Conservation (phyloP, 345 rosid species). For the Microcos paniculata region DNA sequence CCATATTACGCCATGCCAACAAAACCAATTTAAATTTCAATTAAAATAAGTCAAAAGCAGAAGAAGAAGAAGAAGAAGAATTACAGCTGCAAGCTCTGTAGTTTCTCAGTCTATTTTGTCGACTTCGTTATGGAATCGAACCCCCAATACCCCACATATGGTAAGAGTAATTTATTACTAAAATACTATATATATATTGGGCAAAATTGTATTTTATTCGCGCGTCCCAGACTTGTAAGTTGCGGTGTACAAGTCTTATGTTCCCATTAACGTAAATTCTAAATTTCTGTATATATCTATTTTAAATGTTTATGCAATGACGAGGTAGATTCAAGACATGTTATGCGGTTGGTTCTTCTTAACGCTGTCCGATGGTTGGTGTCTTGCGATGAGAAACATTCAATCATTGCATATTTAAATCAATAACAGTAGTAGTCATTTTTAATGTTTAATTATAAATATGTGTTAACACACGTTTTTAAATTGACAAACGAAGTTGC, state of each 20-base stretch:
- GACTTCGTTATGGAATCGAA: background rate
- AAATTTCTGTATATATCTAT: too few species aligned
- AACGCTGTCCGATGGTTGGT: background rate
- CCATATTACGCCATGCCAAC: too few species aligned
- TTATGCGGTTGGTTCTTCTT: too few species aligned
- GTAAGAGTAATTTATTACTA: too few species aligned
- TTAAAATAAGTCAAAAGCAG: background rate
- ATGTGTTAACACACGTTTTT: background rate
- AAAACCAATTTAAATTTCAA: too few species aligned
- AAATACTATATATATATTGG: too few species aligned
- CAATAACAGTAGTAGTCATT: background rate
- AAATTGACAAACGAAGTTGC: slow-evolving; percentile 9
- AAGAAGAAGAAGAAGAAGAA: background rate
- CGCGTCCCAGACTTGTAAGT: too few species aligned
- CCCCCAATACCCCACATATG: too few species aligned
- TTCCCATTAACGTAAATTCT: too few species aligned
- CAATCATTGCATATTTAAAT: background rate
- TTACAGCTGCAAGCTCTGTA: background rate
- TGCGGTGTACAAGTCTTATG: too few species aligned
- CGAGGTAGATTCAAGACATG: background rate
- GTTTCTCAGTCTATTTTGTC: background rate
- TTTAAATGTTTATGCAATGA: background rate
- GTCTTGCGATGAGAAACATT: slow-evolving; percentile 7
- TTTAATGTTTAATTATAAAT: too few species aligned
- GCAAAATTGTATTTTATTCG: too few species aligned